These are phyloP conservation scores for Hymenochaete sp. DNA, from an alignment of 1,284 basidiomycete species.

Conservation along the genomic window DNA sequence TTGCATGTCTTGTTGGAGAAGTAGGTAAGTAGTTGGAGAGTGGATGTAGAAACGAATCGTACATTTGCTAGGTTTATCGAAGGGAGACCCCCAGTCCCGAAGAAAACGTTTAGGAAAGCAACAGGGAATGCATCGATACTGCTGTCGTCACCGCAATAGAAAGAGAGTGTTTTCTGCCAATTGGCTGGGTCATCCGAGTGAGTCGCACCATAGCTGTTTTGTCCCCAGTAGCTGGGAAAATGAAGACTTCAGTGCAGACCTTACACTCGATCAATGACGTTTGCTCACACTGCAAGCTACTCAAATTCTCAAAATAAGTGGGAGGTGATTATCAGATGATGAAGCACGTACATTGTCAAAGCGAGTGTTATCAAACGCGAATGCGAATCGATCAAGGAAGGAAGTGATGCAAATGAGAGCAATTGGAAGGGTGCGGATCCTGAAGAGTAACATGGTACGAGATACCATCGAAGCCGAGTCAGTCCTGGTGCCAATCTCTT, in stretches of 20 bases:
- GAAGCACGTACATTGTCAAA: conserved; percentile 50
- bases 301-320: conserved; percentile 11
- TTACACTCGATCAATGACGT: conserved; percentile 7
- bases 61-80: conserved; percentile 58
- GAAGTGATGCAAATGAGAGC: conserved; percentile 18
- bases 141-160: conserved; percentile 39
- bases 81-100: conserved; percentile 47
- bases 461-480: no score
- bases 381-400: conserved; percentile 20
- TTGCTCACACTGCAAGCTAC: conserved; percentile 44
- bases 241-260: conserved; percentile 9
- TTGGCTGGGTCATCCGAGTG: conserved; percentile 35
- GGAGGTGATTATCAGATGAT: conserved; percentile 3
- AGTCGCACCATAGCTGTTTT: conserved; percentile 57
- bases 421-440: conserved; percentile 20
- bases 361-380: conserved; percentile 44
- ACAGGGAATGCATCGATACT: conserved; percentile 55
- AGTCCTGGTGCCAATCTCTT: no score
- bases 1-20: conserved; percentile 42
- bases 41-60: conserved; percentile 15
- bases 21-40: background rate
- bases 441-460: background rate
- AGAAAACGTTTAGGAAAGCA: conserved; percentile 55
- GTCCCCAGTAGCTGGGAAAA: conserved; percentile 49
- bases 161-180: conserved; percentile 28